These are phyloP conservation scores for Lactifluus hygrophoroides DNA, from an alignment of 768 basidiomycete species.

Conservation along the genomic window DNA sequence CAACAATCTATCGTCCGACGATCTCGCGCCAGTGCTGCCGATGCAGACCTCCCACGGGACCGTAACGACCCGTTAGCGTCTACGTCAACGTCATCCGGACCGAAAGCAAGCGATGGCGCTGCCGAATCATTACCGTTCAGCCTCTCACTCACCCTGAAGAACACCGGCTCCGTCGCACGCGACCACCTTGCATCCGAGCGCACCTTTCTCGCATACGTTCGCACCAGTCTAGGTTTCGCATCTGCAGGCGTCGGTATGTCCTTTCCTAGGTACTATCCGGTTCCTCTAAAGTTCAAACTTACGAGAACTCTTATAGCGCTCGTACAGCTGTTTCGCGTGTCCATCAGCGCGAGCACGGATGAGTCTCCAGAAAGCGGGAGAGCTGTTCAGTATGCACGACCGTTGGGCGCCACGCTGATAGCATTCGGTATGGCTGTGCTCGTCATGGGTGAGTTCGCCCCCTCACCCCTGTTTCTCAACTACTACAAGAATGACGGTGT, in stretches of 20 bases:
- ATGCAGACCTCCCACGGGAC: neutral
- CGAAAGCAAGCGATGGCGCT: neutral
- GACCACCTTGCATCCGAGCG: conserved; percentile 46
- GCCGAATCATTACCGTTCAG: conserved; percentile 7
- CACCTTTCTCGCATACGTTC: conserved; percentile 44
- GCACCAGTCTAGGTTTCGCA: conserved; percentile 42
- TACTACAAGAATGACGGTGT: neutral
- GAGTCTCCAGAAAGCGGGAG: neutral
- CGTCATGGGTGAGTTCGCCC: conserved; percentile 24
- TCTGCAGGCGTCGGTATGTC: conserved; percentile 41
- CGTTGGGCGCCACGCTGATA: conserved; percentile 37
- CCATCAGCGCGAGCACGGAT: conserved; percentile 20
- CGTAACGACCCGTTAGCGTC: neutral
- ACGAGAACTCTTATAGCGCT: conserved; percentile 28
- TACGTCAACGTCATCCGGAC: neutral
- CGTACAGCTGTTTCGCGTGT: conserved; percentile 40
- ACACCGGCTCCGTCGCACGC: conserved; percentile 41
- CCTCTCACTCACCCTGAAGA: conserved; percentile 32
- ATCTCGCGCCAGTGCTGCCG: neutral
- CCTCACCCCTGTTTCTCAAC: neutral
- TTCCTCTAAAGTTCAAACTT: neutral
- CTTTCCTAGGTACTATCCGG: neutral
- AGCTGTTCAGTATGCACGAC: conserved; percentile 29
- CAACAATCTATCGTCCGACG: neutral
- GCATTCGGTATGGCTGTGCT: conserved; percentile 31